These are phyloP conservation scores for Botrytis elliptica DNA, from an alignment of 2,329 filamentous ascomycete species.

Conservation along the genomic window DNA sequence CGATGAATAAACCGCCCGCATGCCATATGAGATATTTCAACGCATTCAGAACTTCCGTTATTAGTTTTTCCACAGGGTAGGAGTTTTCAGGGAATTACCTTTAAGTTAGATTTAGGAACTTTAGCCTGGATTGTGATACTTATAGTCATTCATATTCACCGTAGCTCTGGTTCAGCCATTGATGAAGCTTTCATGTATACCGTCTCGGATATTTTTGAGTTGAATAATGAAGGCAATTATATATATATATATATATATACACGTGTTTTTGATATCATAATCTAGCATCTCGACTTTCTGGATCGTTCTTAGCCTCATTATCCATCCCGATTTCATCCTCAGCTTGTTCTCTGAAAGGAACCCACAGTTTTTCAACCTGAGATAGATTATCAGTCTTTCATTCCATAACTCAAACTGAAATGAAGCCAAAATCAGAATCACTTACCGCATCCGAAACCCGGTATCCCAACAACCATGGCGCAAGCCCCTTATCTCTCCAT, in stretches of 20 bases:
- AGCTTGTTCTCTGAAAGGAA: not conserved
- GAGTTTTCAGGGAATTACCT: not conserved
- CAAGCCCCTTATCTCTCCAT: slow-evolving; percentile 45
- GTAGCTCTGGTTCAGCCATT: too few species aligned
- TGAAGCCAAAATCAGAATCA: not conserved
- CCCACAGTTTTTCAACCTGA: not conserved
- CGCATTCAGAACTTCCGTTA: not conserved
- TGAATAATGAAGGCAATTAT: not conserved
- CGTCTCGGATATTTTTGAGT: not conserved
- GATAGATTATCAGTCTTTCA: not conserved
- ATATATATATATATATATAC: not conserved
- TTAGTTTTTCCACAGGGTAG: not conserved
- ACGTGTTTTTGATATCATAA: not conserved
- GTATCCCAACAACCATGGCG: slow-evolving; percentile 44
- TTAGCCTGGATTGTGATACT: not conserved
- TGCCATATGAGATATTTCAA: not conserved
- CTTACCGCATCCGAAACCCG: slow-evolving; percentile 42
- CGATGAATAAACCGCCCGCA: not conserved
- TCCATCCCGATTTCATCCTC: not conserved
- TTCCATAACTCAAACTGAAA: too few species aligned
- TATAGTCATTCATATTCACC: not conserved
- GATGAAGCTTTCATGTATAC: not conserved
- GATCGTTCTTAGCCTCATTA: not conserved
- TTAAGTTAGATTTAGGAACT: too few species aligned
- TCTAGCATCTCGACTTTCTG: not conserved